phyloP scores from a whole-genome alignment of 129 eudicot species.

The Kitagawia praeruptora region DNA sequence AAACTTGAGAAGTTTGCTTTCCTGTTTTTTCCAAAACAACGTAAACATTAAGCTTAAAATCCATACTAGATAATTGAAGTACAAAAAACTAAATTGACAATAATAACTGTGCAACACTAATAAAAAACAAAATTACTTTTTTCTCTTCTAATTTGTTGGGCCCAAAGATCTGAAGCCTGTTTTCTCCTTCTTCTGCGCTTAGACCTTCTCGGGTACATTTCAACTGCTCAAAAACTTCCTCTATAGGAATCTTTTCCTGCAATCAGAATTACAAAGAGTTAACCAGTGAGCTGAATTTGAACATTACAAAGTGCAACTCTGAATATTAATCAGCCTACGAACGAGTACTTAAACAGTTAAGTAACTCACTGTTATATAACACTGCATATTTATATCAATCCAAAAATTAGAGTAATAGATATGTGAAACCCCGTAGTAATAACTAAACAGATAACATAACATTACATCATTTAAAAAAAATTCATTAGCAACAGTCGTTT shows the following conservation, averaged over 20 bases:
- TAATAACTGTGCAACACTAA: neutral
- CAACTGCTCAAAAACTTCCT: constrained; percentile 59
- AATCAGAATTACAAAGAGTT: neutral
- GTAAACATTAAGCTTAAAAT: neutral
- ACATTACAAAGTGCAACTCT: neutral
- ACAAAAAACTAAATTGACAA: neutral
- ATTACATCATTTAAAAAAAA: neutral
- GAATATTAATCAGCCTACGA: neutral
- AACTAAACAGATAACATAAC: neutral
- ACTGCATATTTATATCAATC: neutral
- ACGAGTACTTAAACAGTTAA: neutral
- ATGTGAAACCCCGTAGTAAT: neutral
- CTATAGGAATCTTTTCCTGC: constrained; percentile 61
- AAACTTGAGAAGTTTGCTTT: constrained; percentile 81
- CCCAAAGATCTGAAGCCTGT: constrained; percentile 46
- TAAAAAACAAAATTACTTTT: constrained; percentile 24
- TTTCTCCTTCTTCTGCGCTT: constrained; percentile 36
- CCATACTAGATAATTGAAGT: neutral
- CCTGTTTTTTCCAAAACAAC: constrained; percentile 21
- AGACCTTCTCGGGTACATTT: constrained; percentile 55
- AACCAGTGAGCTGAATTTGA: neutral
- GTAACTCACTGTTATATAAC: neutral
- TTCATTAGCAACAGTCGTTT: neutral
- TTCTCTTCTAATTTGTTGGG: constrained; percentile 62
- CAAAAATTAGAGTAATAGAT: neutral